A percentile compares a stretch with the other conserved stretches of the same genome.
Evolutionary conservation across 768 basidiomycete species (phyloP).

Genomic region (Tulasnella sp.): DNA sequence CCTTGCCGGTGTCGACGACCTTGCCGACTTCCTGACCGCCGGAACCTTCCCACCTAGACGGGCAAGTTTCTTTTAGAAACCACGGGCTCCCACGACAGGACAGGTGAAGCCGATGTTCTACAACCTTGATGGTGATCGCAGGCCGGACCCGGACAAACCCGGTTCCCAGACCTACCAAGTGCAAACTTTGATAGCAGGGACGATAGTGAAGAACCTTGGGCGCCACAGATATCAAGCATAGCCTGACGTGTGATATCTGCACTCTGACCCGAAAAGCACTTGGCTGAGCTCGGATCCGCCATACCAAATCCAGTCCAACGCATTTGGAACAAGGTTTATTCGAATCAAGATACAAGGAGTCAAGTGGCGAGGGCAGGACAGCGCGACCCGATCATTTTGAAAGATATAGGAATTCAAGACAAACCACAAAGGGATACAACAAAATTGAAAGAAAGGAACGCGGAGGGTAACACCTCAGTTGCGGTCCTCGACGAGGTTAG

Average conservation of each 20-base stretch:
- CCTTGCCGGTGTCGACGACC: constrained; percentile 66
- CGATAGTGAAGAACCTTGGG: too few species aligned
- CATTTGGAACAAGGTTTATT: neutral
- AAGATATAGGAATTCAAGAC: neutral
- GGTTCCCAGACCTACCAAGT: too few species aligned
- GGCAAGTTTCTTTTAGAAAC: neutral
- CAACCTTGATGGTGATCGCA: too few species aligned
- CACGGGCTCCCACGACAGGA: neutral
- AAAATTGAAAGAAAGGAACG: neutral
- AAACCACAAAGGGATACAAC: neutral
- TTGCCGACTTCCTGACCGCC: constrained; percentile 80
- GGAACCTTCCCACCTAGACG: constrained; percentile 69
- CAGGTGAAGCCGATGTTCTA: too few species aligned
- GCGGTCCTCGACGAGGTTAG: constrained; percentile 79
- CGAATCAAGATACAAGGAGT: neutral
- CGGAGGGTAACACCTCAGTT: constrained; percentile 52
- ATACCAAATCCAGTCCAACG: too few species aligned
- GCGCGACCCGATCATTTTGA: neutral
- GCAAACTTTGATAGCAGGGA: too few species aligned
- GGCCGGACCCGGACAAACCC: too few species aligned
- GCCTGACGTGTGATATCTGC: too few species aligned
- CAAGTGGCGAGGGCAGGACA: neutral
- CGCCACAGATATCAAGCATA: too few species aligned
- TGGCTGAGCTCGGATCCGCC: too few species aligned
- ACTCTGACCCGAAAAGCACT: too few species aligned